These are phyloP conservation scores for Trichoderma lentiforme DNA, from an alignment of 2,329 filamentous ascomycete species.

Conservation along the genomic window DNA sequence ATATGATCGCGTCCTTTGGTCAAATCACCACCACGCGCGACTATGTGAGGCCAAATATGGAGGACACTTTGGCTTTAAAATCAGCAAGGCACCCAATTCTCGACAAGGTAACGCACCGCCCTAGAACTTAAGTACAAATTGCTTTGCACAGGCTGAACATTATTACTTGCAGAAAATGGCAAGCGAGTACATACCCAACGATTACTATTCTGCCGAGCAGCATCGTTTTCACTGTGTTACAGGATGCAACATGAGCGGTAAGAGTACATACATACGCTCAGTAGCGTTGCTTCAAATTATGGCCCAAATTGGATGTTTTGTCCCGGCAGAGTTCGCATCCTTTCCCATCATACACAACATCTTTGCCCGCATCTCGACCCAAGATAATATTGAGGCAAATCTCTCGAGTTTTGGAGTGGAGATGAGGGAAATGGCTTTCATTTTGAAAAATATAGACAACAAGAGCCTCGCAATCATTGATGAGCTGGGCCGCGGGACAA, in stretches of 20 bases:
- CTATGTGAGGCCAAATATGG: slow-evolving; percentile 65
- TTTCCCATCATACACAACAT: slow-evolving; percentile 79
- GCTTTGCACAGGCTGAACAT: background rate
- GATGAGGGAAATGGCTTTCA: slow-evolving; percentile 95
- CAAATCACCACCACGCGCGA: slow-evolving; percentile 63
- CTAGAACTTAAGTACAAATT: background rate
- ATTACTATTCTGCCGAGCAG: slow-evolving; percentile 78
- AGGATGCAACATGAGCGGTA: slow-evolving; percentile 97
- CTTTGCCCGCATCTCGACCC: slow-evolving; percentile 82
- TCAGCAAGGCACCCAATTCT: slow-evolving; percentile 74
- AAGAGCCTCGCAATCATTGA: slow-evolving; percentile 82
- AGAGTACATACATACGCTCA: slow-evolving; percentile 89
- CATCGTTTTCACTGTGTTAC: slow-evolving; percentile 90
- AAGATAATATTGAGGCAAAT: slow-evolving; percentile 86
- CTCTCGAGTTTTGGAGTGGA: slow-evolving; percentile 91
- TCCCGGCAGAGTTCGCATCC: slow-evolving; percentile 79
- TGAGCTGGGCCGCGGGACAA: slow-evolving; percentile 88
- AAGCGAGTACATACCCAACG: slow-evolving; percentile 77
- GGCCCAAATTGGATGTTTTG: slow-evolving; percentile 89
- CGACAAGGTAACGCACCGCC: slow-evolving; percentile 52
- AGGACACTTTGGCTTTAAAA: slow-evolving; percentile 67
- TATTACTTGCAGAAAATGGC: slow-evolving; percentile 49
- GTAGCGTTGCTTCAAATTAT: slow-evolving; percentile 84
- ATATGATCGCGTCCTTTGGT: slow-evolving; percentile 78
- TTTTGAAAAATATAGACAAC: slow-evolving; percentile 74